Percentiles rank a stretch among this genome's conserved stretches.
phyloP scores from a whole-genome alignment of 139 green algal genomes.

The Bryopsis sp. region DNA sequence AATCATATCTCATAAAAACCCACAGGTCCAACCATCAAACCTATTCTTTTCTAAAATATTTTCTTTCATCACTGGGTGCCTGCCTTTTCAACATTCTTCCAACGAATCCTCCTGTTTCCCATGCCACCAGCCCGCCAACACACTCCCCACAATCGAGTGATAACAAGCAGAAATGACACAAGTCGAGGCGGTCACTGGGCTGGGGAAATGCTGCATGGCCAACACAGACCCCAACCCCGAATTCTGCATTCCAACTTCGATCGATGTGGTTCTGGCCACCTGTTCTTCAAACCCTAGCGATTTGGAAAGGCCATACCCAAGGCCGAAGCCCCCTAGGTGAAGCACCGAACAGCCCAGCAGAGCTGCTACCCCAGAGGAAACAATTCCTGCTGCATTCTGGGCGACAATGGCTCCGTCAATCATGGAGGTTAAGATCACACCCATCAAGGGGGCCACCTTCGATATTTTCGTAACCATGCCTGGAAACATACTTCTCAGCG shows the following conservation, averaged over 20 bases:
- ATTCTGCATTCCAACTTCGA: conserved; percentile 64
- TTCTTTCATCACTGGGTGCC: too few species aligned
- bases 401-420: conserved; percentile 53
- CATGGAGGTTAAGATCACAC: conserved; percentile 53
- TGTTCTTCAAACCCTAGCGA: conserved; percentile 46
- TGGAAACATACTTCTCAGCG: conserved; percentile 46
- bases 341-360: conserved; percentile 39
- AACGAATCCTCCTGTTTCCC: too few species aligned
- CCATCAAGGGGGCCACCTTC: conserved; percentile 49
- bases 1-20: too few species aligned
- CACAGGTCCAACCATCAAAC: too few species aligned
- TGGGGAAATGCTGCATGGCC: conserved; percentile 58
- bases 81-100: too few species aligned
- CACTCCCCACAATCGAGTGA: neutral
- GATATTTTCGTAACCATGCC: conserved; percentile 42
- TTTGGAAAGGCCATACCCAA: conserved; percentile 57
- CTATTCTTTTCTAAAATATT: too few species aligned
- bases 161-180: conserved; percentile 34
- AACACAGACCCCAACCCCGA: conserved; percentile 64
- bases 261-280: conserved; percentile 51
- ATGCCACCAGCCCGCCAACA: neutral
- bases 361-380: conserved; percentile 34
- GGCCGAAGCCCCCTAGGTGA: conserved; percentile 46
- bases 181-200: conserved; percentile 56
- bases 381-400: conserved; percentile 38